Evolutionary conservation across 768 basidiomycete species (phyloP).

Genomic region (Boletus reticulatus): DNA sequence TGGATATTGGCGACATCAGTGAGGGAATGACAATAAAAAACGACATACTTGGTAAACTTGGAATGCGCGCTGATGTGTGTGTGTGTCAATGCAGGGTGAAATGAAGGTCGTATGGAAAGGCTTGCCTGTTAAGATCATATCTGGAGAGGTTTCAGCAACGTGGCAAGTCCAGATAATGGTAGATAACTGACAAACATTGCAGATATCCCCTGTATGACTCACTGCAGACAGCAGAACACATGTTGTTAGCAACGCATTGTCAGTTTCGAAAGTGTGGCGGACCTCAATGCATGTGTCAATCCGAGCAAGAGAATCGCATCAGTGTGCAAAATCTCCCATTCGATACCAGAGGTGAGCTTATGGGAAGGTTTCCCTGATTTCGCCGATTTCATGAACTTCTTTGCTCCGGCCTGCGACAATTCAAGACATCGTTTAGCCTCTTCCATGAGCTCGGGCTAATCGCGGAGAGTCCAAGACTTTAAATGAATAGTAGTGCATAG

Average conservation of each 20-base stretch:
- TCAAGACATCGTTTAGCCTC: constrained; percentile 59
- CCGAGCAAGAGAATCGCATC: constrained; percentile 72
- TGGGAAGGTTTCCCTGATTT: constrained; percentile 33
- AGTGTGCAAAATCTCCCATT: constrained; percentile 76
- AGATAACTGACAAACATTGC: constrained; percentile 62
- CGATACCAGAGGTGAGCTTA: constrained; percentile 59
- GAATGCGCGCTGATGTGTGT: constrained; percentile 54
- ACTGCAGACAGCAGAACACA: constrained; percentile 30
- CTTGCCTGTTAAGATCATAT: constrained; percentile 55
- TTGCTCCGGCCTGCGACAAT: constrained; percentile 59
- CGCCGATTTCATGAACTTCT: constrained; percentile 43
- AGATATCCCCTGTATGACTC: constrained; percentile 79
- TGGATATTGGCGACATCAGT: constrained; percentile 24
- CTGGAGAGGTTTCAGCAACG: constrained; percentile 25
- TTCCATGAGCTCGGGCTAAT: constrained; percentile 56
- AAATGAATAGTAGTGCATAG: too few species aligned
- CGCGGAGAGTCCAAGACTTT: neutral
- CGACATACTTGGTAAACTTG: constrained; percentile 63
- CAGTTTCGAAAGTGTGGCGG: constrained; percentile 11
- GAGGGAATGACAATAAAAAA: neutral
- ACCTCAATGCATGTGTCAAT: constrained; percentile 70
- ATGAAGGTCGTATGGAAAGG: neutral
- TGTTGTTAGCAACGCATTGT: constrained; percentile 4
- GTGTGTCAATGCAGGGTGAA: constrained; percentile 5
- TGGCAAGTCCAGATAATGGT: neutral